These are phyloP conservation scores for Trametes sanguinea DNA, from an alignment of 768 basidiomycete species.

Conservation along the genomic window DNA sequence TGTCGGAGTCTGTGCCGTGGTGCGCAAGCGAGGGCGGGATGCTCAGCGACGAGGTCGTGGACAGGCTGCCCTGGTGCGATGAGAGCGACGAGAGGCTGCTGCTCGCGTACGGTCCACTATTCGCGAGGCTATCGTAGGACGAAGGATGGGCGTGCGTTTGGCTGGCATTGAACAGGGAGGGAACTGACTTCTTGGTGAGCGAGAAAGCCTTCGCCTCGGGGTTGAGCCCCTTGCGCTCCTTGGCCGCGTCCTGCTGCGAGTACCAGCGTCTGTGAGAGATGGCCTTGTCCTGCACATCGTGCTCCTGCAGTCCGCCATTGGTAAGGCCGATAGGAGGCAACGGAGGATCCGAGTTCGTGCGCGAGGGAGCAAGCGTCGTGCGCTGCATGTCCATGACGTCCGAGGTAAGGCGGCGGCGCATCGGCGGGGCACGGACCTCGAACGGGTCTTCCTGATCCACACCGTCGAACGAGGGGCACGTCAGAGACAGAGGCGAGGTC, in stretches of 20 bases:
- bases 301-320: constrained; percentile 11
- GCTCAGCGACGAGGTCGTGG: constrained; percentile 29
- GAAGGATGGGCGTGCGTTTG: neutral
- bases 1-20: constrained; percentile 21
- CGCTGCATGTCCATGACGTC: constrained; percentile 30
- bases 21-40: constrained; percentile 26
- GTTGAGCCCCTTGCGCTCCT: constrained; percentile 70
- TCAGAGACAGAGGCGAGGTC: constrained; percentile 46
- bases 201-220: constrained; percentile 86
- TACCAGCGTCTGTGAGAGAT: constrained; percentile 49
- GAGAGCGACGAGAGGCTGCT: constrained; percentile 11
- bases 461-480: constrained; percentile 29
- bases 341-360: constrained; percentile 27
- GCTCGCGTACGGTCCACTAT: constrained; percentile 18
- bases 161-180: constrained; percentile 17
- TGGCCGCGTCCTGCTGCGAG: constrained; percentile 44
- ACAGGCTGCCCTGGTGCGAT: constrained; percentile 20
- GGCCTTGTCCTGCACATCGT: constrained; percentile 32
- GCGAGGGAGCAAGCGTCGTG: constrained; percentile 20
- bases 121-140: constrained; percentile 29
- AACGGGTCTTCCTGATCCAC: constrained; percentile 49
- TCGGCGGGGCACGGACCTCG: constrained; percentile 42
- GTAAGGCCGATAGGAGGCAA: constrained; percentile 10
- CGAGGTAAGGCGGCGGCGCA: constrained; percentile 32
- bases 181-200: constrained; percentile 29